These are phyloP conservation scores for Amanita brunnescens DNA, from an alignment of 768 basidiomycete genomes.

Conservation along the genomic window DNA sequence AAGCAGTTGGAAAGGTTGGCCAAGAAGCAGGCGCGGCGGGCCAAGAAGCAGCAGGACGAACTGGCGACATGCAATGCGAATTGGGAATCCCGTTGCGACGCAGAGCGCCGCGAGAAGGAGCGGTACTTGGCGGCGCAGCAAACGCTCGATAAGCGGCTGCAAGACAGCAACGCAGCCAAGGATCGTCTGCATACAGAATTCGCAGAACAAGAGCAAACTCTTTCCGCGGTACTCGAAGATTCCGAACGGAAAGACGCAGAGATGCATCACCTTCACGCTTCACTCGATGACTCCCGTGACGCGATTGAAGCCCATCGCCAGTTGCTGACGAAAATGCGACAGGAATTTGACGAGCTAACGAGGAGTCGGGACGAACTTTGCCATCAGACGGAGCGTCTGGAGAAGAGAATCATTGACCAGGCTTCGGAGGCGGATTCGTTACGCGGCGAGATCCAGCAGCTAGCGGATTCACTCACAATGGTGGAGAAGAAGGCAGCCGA, in stretches of 20 bases:
- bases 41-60: too few species aligned
- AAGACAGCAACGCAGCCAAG: too few species aligned
- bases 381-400: background rate
- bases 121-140: background rate
- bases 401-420: slow-evolving; percentile 1
- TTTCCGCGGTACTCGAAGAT: too few species aligned
- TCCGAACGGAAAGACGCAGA: background rate
- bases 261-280: background rate
- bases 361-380: background rate
- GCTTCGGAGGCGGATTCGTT: background rate
- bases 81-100: too few species aligned
- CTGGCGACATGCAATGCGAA: too few species aligned
- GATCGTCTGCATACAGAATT: too few species aligned
- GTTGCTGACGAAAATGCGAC: background rate
- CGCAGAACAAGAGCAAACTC: too few species aligned
- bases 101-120: background rate
- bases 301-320: background rate
- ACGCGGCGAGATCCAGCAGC: background rate
- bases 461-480: background rate
- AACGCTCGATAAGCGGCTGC: background rate
- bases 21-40: too few species aligned
- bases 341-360: background rate
- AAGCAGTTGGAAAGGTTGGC: too few species aligned
- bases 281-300: background rate
- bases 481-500: slow-evolving; percentile 5